Percentiles rank a stretch among this genome's conserved stretches.
phyloP scores from a whole-genome alignment of 1,139 yeast species.

The Blastobotrys petasosporus region DNA sequence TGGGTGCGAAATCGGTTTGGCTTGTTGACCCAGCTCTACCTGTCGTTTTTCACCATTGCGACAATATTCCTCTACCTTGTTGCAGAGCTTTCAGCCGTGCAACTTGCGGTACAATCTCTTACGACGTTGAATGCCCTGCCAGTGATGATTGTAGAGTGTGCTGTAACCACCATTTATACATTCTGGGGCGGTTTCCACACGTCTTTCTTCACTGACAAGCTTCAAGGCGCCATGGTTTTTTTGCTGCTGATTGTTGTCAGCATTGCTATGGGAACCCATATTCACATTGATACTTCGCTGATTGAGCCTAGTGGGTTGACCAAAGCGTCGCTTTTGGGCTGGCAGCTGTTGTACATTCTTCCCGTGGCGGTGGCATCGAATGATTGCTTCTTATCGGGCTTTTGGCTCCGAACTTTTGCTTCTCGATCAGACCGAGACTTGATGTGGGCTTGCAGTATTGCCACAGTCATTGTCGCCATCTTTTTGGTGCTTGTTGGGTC shows the following conservation, averaged over 20 bases:
- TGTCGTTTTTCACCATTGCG: slow-evolving; percentile 75
- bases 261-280: slow-evolving; percentile 74
- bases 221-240: slow-evolving; percentile 75
- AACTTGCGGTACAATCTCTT: slow-evolving; percentile 66
- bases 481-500: slow-evolving; percentile 70
- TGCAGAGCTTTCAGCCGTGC: slow-evolving; percentile 76
- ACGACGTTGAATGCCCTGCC: slow-evolving; percentile 79
- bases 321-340: slow-evolving; percentile 65
- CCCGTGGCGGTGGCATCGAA: slow-evolving; percentile 84
- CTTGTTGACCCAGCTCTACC: slow-evolving; percentile 58
- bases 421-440: slow-evolving; percentile 72
- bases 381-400: slow-evolving; percentile 84
- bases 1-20: slow-evolving; percentile 89
- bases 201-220: slow-evolving; percentile 80
- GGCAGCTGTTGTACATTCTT: slow-evolving; percentile 83
- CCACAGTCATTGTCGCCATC: slow-evolving; percentile 58
- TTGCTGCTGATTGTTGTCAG: slow-evolving; percentile 63
- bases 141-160: slow-evolving; percentile 79
- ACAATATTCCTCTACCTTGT: slow-evolving; percentile 87
- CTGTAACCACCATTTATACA: slow-evolving; percentile 81
- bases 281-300: slow-evolving; percentile 57
- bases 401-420: slow-evolving; percentile 93
- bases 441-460: slow-evolving; percentile 66
- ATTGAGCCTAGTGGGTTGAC: slow-evolving; percentile 63
- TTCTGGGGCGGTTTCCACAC: slow-evolving; percentile 86